A percentile compares a stretch with the other conserved stretches of the same genome.
Conservation (phyloP, 163 green algal genomes). For the Trebouxia gelatinosa region DNA sequence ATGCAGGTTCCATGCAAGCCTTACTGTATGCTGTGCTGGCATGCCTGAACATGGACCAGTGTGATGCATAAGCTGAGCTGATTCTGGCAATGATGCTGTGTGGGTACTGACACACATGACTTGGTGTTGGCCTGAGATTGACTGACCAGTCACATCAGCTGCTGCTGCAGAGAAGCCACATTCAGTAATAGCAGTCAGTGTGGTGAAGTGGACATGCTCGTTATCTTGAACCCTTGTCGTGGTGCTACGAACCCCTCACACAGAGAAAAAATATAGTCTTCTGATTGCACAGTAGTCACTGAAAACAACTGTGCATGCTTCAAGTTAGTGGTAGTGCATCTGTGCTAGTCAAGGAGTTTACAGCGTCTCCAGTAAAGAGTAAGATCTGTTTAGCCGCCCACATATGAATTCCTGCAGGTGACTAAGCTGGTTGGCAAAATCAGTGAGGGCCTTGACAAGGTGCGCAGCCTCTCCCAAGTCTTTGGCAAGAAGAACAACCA, state of each 20-base stretch:
- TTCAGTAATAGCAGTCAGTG: too few species aligned
- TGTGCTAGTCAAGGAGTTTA: too few species aligned
- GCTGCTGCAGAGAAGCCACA: too few species aligned
- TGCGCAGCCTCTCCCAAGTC: constrained; percentile 3
- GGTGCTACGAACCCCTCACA: not conserved
- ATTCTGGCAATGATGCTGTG: not conserved
- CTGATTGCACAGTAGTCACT: not conserved
- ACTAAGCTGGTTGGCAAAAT: not conserved
- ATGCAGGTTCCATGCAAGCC: not conserved
- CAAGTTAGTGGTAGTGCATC: not conserved
- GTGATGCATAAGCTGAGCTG: not conserved
- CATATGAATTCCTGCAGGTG: not conserved
- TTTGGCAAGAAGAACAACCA: not conserved
- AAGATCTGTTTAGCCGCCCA: not conserved
- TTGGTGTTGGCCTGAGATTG: too few species aligned
- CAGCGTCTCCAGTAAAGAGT: too few species aligned
- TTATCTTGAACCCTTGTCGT: not conserved
- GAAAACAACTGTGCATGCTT: not conserved
- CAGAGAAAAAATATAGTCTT: not conserved
- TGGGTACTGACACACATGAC: too few species aligned
- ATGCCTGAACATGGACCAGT: not conserved
- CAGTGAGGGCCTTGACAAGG: constrained; percentile 4
- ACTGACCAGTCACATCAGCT: too few species aligned
- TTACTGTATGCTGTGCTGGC: not conserved
- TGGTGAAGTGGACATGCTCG: too few species aligned